Base-by-base conservation (phyloP, 768 basidiomycete genomes). In the Leucocoprinus leucothites region DNA sequence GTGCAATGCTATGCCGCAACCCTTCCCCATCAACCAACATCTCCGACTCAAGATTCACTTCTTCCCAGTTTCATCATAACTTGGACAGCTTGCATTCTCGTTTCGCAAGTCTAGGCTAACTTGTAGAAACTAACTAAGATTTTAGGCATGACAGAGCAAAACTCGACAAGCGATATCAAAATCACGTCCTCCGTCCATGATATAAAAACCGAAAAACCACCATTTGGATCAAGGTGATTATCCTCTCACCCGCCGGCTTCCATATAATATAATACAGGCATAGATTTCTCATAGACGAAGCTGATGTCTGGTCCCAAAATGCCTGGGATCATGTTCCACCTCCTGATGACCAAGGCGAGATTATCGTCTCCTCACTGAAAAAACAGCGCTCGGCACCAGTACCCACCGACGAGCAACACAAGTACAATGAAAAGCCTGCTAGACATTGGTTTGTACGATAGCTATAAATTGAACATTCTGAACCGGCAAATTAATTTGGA, bases 251-350 rank as follows among this genome's bases (percentile, higher is more conserved):
- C 46, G 34, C 36, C 28, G 18, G 22, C n/a, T 6, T 18, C 18
- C 38, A 43, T 13, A 48, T 45, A 19, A 7, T 16, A 42, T 48
- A 28, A 44, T 46, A 38, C 28, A 13, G 40, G 24, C 38, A 40
- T 51, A 90, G 90, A 67, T 89, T 89, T 65, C 77, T 92, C 36
- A 85, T 79, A 43, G 74, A 85, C 22, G 80, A 86, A 38, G 65
- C 74, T n/a, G 82, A 91, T 60, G 87, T 92, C 2, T 94, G 91
- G 89, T 76, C 79, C 22, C 87, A 92, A 58, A 94, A 94, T 63
- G 92, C 91, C 1, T 94, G 91, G 94, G 91, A 94, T 65, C 91
- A 93, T 65, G 91, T 94, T 43, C 85, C 87, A 28, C 86, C 87
- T 3, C 90, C 91, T 16, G 77, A 83, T 9, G 91, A 93, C 70